phyloP scores from a whole-genome alignment of 768 basidiomycete species.

The Rhodotorula diobovata region DNA sequence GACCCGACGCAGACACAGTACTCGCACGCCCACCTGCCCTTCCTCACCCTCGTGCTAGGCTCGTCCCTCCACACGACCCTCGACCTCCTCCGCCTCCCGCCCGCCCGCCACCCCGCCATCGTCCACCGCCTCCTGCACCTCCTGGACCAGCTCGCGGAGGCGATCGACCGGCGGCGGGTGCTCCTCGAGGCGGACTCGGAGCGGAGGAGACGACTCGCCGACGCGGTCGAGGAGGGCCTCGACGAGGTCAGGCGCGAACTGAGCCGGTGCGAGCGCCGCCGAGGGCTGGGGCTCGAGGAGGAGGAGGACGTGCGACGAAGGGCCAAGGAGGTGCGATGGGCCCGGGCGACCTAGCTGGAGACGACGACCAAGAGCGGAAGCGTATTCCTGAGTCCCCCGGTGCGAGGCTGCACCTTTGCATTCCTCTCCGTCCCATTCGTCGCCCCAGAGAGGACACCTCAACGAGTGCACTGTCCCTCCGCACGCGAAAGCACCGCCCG shows the following conservation, averaged over 20 bases:
- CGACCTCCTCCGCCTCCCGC: background rate
- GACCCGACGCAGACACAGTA: background rate
- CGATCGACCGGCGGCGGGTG: background rate
- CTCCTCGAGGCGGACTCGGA: background rate
- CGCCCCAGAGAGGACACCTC: background rate
- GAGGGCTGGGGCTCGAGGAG: too few species aligned
- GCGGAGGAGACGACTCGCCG: background rate
- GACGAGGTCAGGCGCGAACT: background rate
- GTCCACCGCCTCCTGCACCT: background rate
- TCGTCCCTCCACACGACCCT: background rate
- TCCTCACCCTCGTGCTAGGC: background rate
- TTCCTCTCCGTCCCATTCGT: background rate
- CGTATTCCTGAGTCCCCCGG: too few species aligned
- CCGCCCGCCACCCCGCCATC: background rate
- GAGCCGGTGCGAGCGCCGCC: too few species aligned
- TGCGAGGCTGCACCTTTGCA: too few species aligned
- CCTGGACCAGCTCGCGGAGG: background rate
- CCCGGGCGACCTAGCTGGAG: background rate
- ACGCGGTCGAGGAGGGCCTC: background rate
- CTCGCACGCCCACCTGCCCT: background rate
- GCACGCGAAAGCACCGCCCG: background rate
- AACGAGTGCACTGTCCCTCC: too few species aligned
- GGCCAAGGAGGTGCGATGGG: background rate
- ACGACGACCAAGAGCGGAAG: background rate
- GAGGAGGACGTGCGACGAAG: background rate